A percentile compares a stretch with the other conserved stretches of the same genome.
Conservation (phyloP, 2,329 filamentous ascomycete species). For the Cryoendolithus antarcticus region DNA sequence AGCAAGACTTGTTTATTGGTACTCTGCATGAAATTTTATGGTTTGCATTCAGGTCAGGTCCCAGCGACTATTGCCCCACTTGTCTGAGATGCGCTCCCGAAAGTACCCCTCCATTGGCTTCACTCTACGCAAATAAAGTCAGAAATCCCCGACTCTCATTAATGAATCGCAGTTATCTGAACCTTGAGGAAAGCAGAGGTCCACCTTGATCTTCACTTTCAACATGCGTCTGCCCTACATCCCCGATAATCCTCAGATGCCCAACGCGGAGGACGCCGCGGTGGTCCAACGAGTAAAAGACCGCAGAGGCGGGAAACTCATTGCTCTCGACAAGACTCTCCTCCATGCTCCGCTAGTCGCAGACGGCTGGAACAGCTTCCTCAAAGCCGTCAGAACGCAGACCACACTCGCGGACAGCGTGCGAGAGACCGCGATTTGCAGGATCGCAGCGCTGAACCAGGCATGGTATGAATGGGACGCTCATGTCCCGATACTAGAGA, state of each 20-base stretch:
- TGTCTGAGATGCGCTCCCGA: too few species aligned
- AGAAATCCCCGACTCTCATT: too few species aligned
- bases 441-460: slow-evolving; percentile 66
- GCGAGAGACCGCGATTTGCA: slow-evolving; percentile 67
- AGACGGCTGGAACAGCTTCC: slow-evolving; percentile 47
- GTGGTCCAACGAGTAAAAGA: slow-evolving; percentile 40
- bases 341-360: slow-evolving; percentile 43
- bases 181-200: too few species aligned
- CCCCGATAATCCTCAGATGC: slow-evolving; percentile 36
- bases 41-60: too few species aligned
- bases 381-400: slow-evolving; percentile 42
- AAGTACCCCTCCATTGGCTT: too few species aligned
- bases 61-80: too few species aligned
- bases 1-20: too few species aligned
- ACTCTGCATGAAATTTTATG: too few species aligned
- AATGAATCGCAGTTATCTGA: too few species aligned
- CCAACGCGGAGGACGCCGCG: slow-evolving; percentile 34
- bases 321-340: slow-evolving; percentile 42
- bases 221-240: slow-evolving; percentile 45
- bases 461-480: slow-evolving; percentile 81
- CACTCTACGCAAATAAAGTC: too few species aligned
- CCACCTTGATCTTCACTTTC: slow-evolving; percentile 1
- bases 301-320: slow-evolving; percentile 38
- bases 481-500: slow-evolving; percentile 57
- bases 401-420: slow-evolving; percentile 40